Evolutionary conservation across 2,329 filamentous ascomycete genomes (phyloP).

Genomic region (Fusarium chaquense): DNA sequence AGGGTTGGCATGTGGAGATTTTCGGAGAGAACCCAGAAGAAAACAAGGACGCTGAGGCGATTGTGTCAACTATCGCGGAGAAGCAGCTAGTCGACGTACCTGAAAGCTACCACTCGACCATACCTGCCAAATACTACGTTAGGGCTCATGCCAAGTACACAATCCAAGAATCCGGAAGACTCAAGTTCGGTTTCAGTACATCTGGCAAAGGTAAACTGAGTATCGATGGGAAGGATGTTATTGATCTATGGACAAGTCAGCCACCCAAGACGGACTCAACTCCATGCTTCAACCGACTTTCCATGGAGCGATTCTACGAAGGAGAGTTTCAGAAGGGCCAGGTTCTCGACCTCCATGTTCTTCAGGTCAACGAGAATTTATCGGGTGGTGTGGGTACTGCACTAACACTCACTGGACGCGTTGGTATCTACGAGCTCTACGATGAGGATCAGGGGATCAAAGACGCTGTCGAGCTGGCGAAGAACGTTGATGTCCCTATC

Average conservation of each 20-base stretch:
- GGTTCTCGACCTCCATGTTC: constrained; percentile 28
- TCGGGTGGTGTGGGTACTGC: constrained; percentile 41
- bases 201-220: constrained; percentile 52
- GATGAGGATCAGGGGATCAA: constrained; percentile 50
- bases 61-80: constrained; percentile 26
- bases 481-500: constrained; percentile 67
- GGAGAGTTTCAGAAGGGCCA: constrained; percentile 12
- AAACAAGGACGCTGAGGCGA: not conserved
- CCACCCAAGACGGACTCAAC: constrained; percentile 50
- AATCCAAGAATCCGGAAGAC: not conserved
- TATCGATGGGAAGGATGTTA: constrained; percentile 50
- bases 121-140: constrained; percentile 36
- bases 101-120: constrained; percentile 28
- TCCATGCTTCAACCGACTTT: constrained; percentile 50
- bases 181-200: constrained; percentile 51
- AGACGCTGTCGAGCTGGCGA: constrained; percentile 47
- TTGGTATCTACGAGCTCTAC: constrained; percentile 36
- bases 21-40: constrained; percentile 26
- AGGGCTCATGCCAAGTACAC: constrained; percentile 28
- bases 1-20: constrained; percentile 37
- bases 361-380: constrained; percentile 41
- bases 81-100: constrained; percentile 39
- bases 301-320: constrained; percentile 38
- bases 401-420: constrained; percentile 34
- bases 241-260: constrained; percentile 51